A percentile compares a stretch with the other conserved stretches of the same genome.
phyloP scores from a whole-genome alignment of 2,329 filamentous ascomycete genomes.

The Neonectria hederae region DNA sequence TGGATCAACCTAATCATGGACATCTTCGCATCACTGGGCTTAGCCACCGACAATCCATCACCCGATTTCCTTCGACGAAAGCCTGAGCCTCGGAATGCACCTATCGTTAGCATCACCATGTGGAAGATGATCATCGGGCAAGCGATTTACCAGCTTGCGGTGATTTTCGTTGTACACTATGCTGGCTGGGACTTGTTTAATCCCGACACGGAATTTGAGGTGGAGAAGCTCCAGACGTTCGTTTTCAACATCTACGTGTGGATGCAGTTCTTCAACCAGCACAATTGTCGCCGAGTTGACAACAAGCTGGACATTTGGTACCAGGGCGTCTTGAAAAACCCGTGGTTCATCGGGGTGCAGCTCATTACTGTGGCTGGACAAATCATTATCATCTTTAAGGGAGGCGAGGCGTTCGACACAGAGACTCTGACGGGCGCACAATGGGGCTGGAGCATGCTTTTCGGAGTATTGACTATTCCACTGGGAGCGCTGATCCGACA shows the following conservation, averaged over 20 bases:
- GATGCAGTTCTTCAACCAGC: conserved; percentile 91
- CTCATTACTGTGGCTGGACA: conserved; percentile 74
- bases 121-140: conserved; percentile 74
- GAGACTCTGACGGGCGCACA: conserved; percentile 68
- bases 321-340: conserved; percentile 77
- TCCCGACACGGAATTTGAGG: conserved; percentile 52
- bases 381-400: conserved; percentile 76
- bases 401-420: conserved; percentile 73
- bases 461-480: conserved; percentile 74
- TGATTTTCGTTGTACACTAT: conserved; percentile 69
- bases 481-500: conserved; percentile 59
- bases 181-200: conserved; percentile 66
- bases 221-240: conserved; percentile 64
- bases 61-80: conserved; percentile 64
- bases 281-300: conserved; percentile 81
- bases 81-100: conserved; percentile 70
- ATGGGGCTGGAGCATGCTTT: conserved; percentile 75
- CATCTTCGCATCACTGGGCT: conserved; percentile 71
- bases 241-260: conserved; percentile 89
- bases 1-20: conserved; percentile 79
- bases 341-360: conserved; percentile 78
- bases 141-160: conserved; percentile 67
- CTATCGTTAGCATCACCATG: conserved; percentile 73
- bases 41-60: conserved; percentile 71
- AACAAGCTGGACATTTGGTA: conserved; percentile 84